phyloP scores from a whole-genome alignment of 23 red algal species.

The Chondrus crispus region DNA sequence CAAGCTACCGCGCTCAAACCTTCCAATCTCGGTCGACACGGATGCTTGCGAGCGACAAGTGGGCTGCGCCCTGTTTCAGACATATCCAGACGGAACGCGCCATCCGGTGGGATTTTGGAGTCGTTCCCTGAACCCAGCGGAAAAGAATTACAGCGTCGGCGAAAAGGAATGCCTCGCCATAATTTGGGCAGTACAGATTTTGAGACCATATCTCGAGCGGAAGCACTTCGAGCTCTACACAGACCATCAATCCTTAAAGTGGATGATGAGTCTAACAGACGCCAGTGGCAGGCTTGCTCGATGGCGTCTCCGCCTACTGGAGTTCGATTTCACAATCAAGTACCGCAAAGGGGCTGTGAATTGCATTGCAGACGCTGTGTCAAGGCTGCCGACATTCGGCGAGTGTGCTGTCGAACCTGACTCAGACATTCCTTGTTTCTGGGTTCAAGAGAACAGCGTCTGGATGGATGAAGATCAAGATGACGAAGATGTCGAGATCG shows the following conservation, averaged over 20 bases:
- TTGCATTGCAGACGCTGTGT: background rate
- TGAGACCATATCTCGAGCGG: background rate
- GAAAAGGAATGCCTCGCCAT: background rate
- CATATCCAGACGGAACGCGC: background rate
- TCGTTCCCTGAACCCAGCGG: background rate
- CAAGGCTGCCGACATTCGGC: background rate
- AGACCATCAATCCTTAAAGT: background rate
- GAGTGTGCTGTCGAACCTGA: background rate
- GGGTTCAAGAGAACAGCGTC: too few relatives aligned
- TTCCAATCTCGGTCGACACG: background rate
- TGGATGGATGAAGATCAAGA: too few relatives aligned
- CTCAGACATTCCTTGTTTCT: background rate
- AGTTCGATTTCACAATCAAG: background rate
- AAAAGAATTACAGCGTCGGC: background rate
- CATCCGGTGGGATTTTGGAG: slow-evolving; percentile 8
- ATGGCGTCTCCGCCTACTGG: background rate
- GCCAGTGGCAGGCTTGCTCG: background rate
- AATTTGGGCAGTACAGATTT: background rate
- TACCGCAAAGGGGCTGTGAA: background rate
- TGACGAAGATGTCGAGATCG: too few relatives aligned
- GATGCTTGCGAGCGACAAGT: background rate
- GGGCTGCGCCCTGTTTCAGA: background rate
- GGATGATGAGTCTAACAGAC: background rate
- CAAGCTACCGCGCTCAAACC: background rate
- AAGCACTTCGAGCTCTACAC: background rate